Conservation (phyloP, 1,284 basidiomycete genomes). For the Paramarasmius palmivorus region DNA sequence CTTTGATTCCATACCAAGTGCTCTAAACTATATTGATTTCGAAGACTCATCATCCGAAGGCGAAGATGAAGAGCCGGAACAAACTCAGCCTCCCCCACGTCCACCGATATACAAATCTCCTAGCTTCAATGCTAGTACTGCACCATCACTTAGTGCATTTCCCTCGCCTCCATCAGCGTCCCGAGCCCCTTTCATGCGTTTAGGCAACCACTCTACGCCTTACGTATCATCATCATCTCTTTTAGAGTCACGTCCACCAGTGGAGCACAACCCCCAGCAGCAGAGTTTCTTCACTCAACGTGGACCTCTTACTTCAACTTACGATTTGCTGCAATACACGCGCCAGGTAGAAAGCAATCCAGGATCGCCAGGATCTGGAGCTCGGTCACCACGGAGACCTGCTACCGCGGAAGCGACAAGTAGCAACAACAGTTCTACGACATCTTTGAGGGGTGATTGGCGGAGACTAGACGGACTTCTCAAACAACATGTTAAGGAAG, state of each 20-base stretch:
- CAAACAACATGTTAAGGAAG: constrained; percentile 70
- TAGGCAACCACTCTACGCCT: constrained; percentile 39
- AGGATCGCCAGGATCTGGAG: neutral
- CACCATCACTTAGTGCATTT: constrained; percentile 15
- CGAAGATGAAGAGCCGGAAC: neutral
- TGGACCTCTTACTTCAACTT: constrained; percentile 33
- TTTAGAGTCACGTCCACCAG: constrained; percentile 20
- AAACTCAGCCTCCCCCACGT: neutral
- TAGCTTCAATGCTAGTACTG: constrained; percentile 1
- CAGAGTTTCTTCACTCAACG: constrained; percentile 34
- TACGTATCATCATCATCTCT: constrained; percentile 30
- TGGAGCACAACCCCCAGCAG: neutral
- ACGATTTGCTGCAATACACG: constrained; percentile 41
- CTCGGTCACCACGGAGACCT: constrained; percentile 2
- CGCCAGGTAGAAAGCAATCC: constrained; percentile 16
- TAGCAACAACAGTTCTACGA: constrained; percentile 37
- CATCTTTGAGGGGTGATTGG: constrained; percentile 51
- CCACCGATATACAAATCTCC: neutral
- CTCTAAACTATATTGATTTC: constrained; percentile 45
- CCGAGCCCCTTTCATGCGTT: constrained; percentile 29
- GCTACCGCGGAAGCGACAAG: constrained; percentile 20
- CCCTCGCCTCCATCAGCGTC: constrained; percentile 31
- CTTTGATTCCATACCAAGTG: constrained; percentile 51
- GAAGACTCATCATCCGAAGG: constrained; percentile 34
- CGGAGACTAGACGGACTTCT: constrained; percentile 72